A percentile compares a stretch with the other conserved stretches of the same genome.
Evolutionary conservation across 1,139 yeast species (phyloP).

Genomic region (Starmera stellimalicola): DNA sequence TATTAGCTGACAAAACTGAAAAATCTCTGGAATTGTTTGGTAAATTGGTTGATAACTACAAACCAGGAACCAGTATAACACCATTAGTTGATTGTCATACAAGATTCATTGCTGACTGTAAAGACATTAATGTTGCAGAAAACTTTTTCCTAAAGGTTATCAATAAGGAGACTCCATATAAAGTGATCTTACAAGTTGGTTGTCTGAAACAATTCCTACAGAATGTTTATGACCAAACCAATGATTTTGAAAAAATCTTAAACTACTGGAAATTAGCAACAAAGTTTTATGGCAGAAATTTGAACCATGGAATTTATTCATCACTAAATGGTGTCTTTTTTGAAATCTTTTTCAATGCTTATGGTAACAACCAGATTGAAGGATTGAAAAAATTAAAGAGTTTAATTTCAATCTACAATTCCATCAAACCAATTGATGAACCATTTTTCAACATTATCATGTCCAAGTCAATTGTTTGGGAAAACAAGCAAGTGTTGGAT

Average conservation of each 20-base stretch:
- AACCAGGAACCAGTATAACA: slow-evolving; percentile 27
- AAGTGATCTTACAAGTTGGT: slow-evolving; percentile 65
- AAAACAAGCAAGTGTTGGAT: slow-evolving; percentile 53
- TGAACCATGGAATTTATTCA: slow-evolving; percentile 55
- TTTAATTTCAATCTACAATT: slow-evolving; percentile 48
- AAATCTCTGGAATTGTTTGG: slow-evolving; percentile 43
- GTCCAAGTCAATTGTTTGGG: slow-evolving; percentile 63
- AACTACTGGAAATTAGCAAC: slow-evolving; percentile 61
- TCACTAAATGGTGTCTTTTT: slow-evolving; percentile 65
- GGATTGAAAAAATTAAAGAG: slow-evolving; percentile 49
- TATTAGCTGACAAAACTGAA: slow-evolving; percentile 38
- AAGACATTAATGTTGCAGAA: slow-evolving; percentile 62
- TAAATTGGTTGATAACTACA: slow-evolving; percentile 28
- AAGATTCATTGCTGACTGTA: slow-evolving; percentile 74
- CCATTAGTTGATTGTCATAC: slow-evolving; percentile 60
- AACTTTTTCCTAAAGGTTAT: slow-evolving; percentile 68
- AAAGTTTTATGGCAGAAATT: slow-evolving; percentile 45
- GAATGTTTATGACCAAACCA: slow-evolving; percentile 50
- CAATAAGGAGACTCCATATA: slow-evolving; percentile 59
- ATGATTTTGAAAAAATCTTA: slow-evolving; percentile 48
- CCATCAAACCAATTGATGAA: slow-evolving; percentile 54
- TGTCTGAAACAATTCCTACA: slow-evolving; percentile 59
- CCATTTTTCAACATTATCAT: slow-evolving; percentile 73
- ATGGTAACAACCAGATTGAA: slow-evolving; percentile 43
- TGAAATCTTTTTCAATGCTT: slow-evolving; percentile 53